Percentiles rank a stretch among this genome's conserved stretches.
Evolutionary conservation across 495 filamentous ascomycete species (phyloP).

Genomic region (Geopyxis carbonaria): DNA sequence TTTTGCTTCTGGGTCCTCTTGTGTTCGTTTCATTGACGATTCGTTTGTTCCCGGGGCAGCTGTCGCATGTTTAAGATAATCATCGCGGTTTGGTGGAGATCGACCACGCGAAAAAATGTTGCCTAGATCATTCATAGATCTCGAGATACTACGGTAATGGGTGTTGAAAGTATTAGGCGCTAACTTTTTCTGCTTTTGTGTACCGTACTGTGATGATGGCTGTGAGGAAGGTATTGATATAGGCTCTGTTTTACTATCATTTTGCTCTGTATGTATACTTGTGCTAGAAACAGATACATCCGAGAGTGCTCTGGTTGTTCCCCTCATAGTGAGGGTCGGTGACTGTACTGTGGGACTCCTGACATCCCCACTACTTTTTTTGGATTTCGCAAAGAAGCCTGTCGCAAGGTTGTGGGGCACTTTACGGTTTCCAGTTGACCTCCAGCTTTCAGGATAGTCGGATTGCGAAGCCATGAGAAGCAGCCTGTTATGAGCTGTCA

Average conservation of each 20-base stretch:
- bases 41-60: neutral
- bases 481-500: no score
- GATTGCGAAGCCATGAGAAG: slow-evolving; percentile 19
- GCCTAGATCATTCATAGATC: slow-evolving; percentile 26
- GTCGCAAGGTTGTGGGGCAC: slow-evolving; percentile 21
- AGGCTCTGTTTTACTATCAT: slow-evolving; percentile 18
- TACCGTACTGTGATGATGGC: slow-evolving; percentile 9
- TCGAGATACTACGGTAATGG: slow-evolving; percentile 24
- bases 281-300: neutral
- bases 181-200: slow-evolving; percentile 23
- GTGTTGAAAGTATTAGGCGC: slow-evolving; percentile 24
- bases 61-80: neutral
- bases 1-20: neutral
- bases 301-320: slow-evolving; percentile 4
- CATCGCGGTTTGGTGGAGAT: slow-evolving; percentile 24
- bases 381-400: slow-evolving; percentile 19
- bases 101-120: slow-evolving; percentile 25
- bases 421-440: slow-evolving; percentile 19
- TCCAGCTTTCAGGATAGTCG: slow-evolving; percentile 18
- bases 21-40: neutral
- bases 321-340: slow-evolving; percentile 15
- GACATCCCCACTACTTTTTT: slow-evolving; percentile 18
- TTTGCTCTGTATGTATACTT: neutral
- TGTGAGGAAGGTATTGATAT: slow-evolving; percentile 21
- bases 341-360: slow-evolving; percentile 20